Evolutionary conservation across 495 filamentous ascomycete species (phyloP).

Genomic region (Cenococcum geophilum): DNA sequence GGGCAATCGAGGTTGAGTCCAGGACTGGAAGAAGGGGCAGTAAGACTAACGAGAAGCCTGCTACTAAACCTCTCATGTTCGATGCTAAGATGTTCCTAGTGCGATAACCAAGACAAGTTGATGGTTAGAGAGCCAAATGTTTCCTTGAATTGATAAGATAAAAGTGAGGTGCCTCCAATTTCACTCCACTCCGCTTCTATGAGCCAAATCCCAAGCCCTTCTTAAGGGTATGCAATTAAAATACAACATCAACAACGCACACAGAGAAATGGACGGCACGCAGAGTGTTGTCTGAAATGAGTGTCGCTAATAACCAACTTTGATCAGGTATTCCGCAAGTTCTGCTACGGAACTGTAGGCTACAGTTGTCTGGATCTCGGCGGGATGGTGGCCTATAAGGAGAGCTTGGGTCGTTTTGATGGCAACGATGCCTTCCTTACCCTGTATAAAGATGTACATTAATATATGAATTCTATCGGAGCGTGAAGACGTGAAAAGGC

Average conservation of each 20-base stretch:
- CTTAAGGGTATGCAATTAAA: conserved; percentile 30
- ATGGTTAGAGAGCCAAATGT: not conserved
- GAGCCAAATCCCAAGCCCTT: conserved; percentile 6
- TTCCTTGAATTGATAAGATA: conserved; percentile 5
- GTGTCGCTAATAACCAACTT: conserved; percentile 55
- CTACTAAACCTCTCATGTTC: too few relatives aligned
- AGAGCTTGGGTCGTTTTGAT: conserved; percentile 80
- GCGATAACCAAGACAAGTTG: too few relatives aligned
- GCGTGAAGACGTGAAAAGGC: not conserved
- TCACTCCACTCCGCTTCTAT: conserved; percentile 11
- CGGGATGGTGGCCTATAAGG: conserved; percentile 78
- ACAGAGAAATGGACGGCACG: conserved; percentile 4
- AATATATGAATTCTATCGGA: conserved; percentile 2
- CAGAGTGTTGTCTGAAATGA: not conserved
- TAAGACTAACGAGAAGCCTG: too few relatives aligned
- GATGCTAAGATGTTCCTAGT: too few relatives aligned
- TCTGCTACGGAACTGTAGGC: conserved; percentile 59
- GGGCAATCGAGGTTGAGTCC: too few relatives aligned
- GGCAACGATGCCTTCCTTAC: conserved; percentile 70
- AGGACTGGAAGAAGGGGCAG: too few relatives aligned
- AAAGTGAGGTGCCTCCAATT: conserved; percentile 6
- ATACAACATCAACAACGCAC: conserved; percentile 26
- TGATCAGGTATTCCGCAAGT: conserved; percentile 68
- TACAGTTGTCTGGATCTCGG: conserved; percentile 58
- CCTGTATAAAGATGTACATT: conserved; percentile 46